A percentile compares a stretch with the other conserved stretches of the same genome.
phyloP scores from a whole-genome alignment of 2,329 filamentous ascomycete species.

The Nemania bipapillata region DNA sequence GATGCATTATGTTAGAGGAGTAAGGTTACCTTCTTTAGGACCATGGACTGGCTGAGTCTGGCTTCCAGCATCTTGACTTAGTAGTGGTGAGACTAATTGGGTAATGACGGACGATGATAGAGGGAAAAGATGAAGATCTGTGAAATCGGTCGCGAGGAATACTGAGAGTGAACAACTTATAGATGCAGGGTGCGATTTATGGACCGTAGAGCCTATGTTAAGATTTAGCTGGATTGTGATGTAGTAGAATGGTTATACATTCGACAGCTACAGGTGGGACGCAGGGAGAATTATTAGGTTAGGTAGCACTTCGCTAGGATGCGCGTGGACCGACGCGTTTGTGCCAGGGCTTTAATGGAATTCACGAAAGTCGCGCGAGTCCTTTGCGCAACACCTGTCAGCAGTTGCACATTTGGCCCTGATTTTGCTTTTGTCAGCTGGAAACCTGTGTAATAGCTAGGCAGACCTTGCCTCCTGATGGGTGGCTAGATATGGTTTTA shows the following conservation, averaged over 20 bases:
- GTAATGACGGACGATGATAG: neutral
- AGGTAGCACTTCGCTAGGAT: constrained; percentile 13
- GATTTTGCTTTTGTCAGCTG: neutral
- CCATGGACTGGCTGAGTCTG: constrained; percentile 90
- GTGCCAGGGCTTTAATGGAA: constrained; percentile 38
- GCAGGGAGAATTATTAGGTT: constrained; percentile 29
- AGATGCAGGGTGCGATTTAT: constrained; percentile 8
- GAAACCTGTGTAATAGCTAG: too few species aligned
- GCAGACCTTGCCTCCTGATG: too few species aligned
- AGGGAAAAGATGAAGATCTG: neutral
- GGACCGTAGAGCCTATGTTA: constrained; percentile 12
- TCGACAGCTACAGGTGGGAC: constrained; percentile 12
- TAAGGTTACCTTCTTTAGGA: constrained; percentile 86
- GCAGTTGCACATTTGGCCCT: constrained; percentile 14
- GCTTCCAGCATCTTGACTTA: constrained; percentile 86
- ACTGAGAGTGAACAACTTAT: neutral
- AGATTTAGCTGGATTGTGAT: constrained; percentile 1
- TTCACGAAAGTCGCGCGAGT: constrained; percentile 39
- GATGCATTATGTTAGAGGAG: neutral
- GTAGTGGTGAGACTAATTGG: constrained; percentile 30
- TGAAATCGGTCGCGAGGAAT: neutral
- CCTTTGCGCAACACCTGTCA: constrained; percentile 7
- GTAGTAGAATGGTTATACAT: neutral
- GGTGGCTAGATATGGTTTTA: too few species aligned
- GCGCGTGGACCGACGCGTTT: constrained; percentile 40